A percentile compares a stretch with the other conserved stretches of the same genome.
phyloP scores from a whole-genome alignment of 2,329 filamentous ascomycete species.

The Venturiaceae sp. region DNA sequence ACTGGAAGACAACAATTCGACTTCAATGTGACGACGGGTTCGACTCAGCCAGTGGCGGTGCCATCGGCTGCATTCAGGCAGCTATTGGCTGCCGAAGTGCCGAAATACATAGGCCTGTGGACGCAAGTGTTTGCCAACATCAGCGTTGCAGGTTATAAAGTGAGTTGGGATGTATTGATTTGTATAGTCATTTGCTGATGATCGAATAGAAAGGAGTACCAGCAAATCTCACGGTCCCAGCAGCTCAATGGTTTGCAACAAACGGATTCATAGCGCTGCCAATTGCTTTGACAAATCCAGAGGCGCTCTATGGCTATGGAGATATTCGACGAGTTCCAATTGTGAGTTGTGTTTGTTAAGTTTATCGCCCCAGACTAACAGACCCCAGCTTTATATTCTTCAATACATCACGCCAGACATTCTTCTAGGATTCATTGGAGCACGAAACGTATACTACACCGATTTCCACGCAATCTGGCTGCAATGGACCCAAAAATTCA shows the following conservation, averaged over 20 bases:
- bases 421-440: conserved; percentile 24
- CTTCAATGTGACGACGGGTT: conserved; percentile 23
- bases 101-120: conserved; percentile 23
- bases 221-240: conserved; percentile 23
- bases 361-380: conserved; percentile 14
- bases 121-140: conserved; percentile 20
- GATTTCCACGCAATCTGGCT: conserved; percentile 27
- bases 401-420: conserved; percentile 28
- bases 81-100: conserved; percentile 20
- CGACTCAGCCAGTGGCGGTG: conserved; percentile 16
- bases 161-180: conserved; percentile 12
- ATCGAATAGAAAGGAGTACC: conserved; percentile 23
- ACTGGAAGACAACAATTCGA: conserved; percentile 19
- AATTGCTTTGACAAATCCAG: conserved; percentile 22
- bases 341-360: conserved; percentile 17
- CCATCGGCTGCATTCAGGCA: conserved; percentile 17
- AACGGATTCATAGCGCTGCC: conserved; percentile 27
- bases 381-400: conserved; percentile 24
- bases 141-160: conserved; percentile 24
- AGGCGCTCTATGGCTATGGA: conserved; percentile 27
- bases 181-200: conserved; percentile 13
- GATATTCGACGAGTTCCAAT: conserved; percentile 26
- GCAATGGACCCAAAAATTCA: conserved; percentile 19
- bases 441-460: conserved; percentile 25
- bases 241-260: conserved; percentile 22